These are phyloP conservation scores for Sanguinoderma infundibulare DNA, from an alignment of 1,284 basidiomycete species.

Conservation along the genomic window DNA sequence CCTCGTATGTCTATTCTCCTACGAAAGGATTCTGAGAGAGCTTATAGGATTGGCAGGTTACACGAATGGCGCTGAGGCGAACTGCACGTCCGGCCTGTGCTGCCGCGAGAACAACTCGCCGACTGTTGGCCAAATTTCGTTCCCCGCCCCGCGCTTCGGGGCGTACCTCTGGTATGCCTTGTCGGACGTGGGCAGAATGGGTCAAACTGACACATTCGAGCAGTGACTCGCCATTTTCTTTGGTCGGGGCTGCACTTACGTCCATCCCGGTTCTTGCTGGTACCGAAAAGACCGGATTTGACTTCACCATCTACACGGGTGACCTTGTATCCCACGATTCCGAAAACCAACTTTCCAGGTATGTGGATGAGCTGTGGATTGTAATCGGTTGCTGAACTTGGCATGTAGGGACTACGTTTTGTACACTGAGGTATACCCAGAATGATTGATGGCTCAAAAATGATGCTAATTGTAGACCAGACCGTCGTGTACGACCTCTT, in stretches of 20 bases:
- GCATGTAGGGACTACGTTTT: conserved; percentile 21
- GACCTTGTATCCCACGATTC: conserved; percentile 78
- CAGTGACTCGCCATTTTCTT: conserved; percentile 73
- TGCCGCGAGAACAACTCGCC: conserved; percentile 59
- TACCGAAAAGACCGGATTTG: conserved; percentile 63
- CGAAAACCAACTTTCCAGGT: conserved; percentile 67
- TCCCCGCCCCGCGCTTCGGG: conserved; percentile 72
- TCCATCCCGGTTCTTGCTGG: conserved; percentile 72
- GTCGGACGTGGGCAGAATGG: conserved; percentile 4
- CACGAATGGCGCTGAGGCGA: conserved; percentile 74
- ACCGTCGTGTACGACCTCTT: conserved; percentile 69
- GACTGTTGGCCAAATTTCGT: conserved; percentile 53
- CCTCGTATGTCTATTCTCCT: conserved; percentile 48
- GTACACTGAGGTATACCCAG: conserved; percentile 20
- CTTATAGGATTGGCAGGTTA: conserved; percentile 48
- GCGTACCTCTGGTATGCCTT: conserved; percentile 56
- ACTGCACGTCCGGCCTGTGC: conserved; percentile 76
- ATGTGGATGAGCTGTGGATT: conserved; percentile 7
- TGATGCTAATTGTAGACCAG: conserved; percentile 36
- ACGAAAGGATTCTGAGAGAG: neutral
- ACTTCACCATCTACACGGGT: conserved; percentile 75
- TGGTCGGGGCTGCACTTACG: conserved; percentile 66
- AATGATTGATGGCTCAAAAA: neutral
- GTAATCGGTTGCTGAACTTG: neutral
- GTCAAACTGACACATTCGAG: neutral